Percentiles rank a stretch among this genome's conserved stretches.
Conservation (phyloP, 2,329 filamentous ascomycete genomes). For the Biscogniauxia mediterranea region DNA sequence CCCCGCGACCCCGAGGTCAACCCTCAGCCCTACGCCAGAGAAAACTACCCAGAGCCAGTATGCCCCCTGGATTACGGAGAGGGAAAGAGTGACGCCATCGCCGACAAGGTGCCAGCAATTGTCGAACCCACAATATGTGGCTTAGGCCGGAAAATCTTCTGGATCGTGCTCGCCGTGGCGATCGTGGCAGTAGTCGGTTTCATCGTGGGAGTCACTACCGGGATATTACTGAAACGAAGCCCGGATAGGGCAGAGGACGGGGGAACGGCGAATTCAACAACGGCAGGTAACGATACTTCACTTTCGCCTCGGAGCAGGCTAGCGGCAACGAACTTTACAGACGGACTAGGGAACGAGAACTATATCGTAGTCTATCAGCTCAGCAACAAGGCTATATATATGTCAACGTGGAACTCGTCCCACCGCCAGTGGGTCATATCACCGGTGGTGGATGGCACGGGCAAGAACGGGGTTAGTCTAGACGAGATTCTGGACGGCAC, state of each 20-base stretch:
- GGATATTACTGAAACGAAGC: background rate
- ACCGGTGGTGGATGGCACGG: constrained; percentile 25
- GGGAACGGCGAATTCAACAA: background rate
- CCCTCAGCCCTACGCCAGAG: background rate
- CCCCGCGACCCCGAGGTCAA: background rate
- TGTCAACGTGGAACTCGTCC: constrained; percentile 31
- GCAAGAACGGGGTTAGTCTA: constrained; percentile 11
- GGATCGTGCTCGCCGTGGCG: constrained; percentile 10
- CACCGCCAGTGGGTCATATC: constrained; percentile 26
- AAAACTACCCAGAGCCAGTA: background rate
- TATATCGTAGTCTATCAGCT: constrained; percentile 29
- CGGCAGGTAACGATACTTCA: constrained; percentile 11
- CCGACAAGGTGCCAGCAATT: background rate
- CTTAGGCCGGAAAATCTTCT: constrained; percentile 14
- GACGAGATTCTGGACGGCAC: constrained; percentile 19
- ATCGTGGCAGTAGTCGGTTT: constrained; percentile 11
- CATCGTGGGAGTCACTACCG: constrained; percentile 16
- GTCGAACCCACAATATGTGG: constrained; percentile 16
- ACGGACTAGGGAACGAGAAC: constrained; percentile 25
- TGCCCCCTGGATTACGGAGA: background rate
- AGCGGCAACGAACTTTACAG: constrained; percentile 30
- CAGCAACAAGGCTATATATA: constrained; percentile 24
- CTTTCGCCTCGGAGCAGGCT: constrained; percentile 3
- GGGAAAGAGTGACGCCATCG: background rate
- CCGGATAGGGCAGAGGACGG: background rate